Base-by-base conservation (phyloP, 345 rosid species). In the Gossypium ekmanianum region DNA sequence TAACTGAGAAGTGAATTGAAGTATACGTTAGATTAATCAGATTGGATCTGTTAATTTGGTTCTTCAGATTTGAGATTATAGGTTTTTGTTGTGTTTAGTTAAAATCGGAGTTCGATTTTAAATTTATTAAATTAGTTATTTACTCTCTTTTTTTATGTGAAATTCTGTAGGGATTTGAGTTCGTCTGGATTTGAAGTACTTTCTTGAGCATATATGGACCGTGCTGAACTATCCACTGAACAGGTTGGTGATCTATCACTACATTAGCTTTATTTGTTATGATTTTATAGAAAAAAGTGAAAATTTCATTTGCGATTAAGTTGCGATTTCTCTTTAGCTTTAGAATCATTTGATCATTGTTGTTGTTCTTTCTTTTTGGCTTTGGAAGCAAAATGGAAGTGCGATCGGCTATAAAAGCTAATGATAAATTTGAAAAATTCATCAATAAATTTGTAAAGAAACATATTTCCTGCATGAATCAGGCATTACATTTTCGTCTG, bases 221-320 rank as follows among this genome's bases (percentile, higher is more conserved):
- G 86, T 29, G 98, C 95, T 2, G 98, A 88, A 68, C 86, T 93
- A 70, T 79, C 83, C 64, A 78, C 88, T 4, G 94, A 90, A 56
- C 95, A 91, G 95, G 98, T 93, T 83, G 48, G 85, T 78, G 69
- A 74, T 79, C 58, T 56, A 71, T 72, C 72, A 51, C 16, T 72
- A 71, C 45, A 52, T 74, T 74, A 70, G 54, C 22, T 57, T 76
- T n/a, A 4, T 61, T 20, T 48, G 48, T 54, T 51, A 26, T 26
- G n/a, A 8, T 27, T 66, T 71, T 68, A 27, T 18, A 41, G 54
- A 58, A 6, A 52, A 52, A 29, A 29, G 16, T 51, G 4, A 24
- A 62, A 18, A 26, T 11, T 22, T 27, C 9, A 20, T 26, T 20
- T 51, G n/a, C 6, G 27, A 50, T 70, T 1, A 27, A 47, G 68